Conservation (phyloP, 2,329 filamentous ascomycete genomes). For the Orbilia javanica region DNA sequence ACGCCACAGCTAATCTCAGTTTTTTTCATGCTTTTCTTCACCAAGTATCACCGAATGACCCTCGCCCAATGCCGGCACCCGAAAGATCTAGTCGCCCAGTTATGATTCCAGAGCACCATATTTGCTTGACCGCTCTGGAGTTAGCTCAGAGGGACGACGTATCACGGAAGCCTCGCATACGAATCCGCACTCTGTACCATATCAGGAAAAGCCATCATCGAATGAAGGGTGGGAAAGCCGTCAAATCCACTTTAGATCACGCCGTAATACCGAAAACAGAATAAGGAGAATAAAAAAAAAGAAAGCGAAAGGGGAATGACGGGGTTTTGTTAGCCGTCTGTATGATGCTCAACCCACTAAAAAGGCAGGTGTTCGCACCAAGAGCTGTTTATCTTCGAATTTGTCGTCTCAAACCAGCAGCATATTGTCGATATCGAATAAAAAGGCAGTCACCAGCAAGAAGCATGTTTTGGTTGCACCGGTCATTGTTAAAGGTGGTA, state of each 20-base stretch:
- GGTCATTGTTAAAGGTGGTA: constrained; percentile 42
- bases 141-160: constrained; percentile 20
- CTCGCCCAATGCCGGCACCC: constrained; percentile 5
- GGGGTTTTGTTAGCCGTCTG: constrained; percentile 1
- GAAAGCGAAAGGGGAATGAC: constrained; percentile 7
- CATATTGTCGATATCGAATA: constrained; percentile 37
- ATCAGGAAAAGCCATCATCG: neutral
- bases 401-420: constrained; percentile 31
- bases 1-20: neutral
- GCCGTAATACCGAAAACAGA: constrained; percentile 37
- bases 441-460: constrained; percentile 43
- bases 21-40: constrained; percentile 8
- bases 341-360: constrained; percentile 26
- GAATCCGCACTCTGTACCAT: constrained; percentile 13
- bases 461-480: constrained; percentile 42
- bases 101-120: constrained; percentile 5
- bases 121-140: neutral
- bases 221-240: constrained; percentile 25
- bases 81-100: constrained; percentile 13
- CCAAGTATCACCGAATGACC: constrained; percentile 12
- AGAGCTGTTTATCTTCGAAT: neutral
- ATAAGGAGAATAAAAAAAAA: constrained; percentile 23
- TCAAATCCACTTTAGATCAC: constrained; percentile 58
- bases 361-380: constrained; percentile 1
- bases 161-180: constrained; percentile 20